A percentile compares a stretch with the other conserved stretches of the same genome.
Conservation (phyloP, 176 grass and related monocot genomes). For the Oryza nivara region DNA sequence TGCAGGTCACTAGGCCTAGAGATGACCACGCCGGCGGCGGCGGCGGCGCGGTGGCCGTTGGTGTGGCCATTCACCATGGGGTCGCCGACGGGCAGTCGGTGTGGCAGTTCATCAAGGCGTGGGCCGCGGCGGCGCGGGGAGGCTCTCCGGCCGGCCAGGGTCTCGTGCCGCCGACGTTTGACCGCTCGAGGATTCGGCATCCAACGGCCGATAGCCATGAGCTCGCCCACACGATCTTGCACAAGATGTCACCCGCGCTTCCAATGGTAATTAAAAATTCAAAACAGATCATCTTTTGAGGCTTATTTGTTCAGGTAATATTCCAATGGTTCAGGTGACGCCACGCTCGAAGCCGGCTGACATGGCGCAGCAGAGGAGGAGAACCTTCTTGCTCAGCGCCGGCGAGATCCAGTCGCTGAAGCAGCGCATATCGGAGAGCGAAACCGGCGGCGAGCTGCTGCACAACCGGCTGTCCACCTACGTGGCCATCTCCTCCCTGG, state of each 20-base stretch:
- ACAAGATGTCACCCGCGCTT: slow-evolving; percentile 30
- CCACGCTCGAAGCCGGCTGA: not conserved
- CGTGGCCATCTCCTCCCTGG: slow-evolving; percentile 31
- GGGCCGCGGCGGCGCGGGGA: slow-evolving; percentile 32
- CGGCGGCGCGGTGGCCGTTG: slow-evolving; percentile 27
- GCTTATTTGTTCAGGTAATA: too few species aligned
- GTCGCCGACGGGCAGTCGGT: slow-evolving; percentile 47
- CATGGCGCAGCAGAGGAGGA: not conserved
- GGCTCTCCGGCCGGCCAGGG: not conserved
- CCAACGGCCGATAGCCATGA: slow-evolving; percentile 22
- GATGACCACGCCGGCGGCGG: not conserved
- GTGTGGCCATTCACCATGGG: slow-evolving; percentile 48
- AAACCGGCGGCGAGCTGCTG: not conserved
- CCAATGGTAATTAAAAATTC: slow-evolving; percentile 3
- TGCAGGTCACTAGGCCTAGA: slow-evolving; percentile 49
- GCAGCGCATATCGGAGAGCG: slow-evolving; percentile 10
- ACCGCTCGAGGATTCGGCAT: slow-evolving; percentile 37
- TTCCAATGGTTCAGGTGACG: not conserved
- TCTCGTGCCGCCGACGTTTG: slow-evolving; percentile 24
- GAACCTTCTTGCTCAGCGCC: slow-evolving; percentile 32
- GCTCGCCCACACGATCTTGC: slow-evolving; percentile 3
- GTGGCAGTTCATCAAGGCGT: slow-evolving; percentile 62
- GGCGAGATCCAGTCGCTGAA: slow-evolving; percentile 39
- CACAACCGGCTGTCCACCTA: not conserved
- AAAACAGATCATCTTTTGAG: too few species aligned